Base-by-base conservation (phyloP, 169 alveolate genomes). In the Amoebophrya sp. region DNA sequence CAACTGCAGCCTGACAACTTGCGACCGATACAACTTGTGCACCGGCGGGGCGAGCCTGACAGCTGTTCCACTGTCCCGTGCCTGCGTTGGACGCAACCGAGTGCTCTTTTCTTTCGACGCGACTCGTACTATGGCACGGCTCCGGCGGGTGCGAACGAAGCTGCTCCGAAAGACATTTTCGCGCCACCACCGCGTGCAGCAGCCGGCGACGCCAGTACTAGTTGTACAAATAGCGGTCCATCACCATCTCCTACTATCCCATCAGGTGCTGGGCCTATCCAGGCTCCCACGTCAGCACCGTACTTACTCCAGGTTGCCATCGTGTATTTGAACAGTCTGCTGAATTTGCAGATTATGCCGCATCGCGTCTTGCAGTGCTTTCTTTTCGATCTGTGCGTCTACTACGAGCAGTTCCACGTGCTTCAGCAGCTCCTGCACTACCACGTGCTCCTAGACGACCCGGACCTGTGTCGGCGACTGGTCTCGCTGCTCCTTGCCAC, bases 381-480 rank as follows among this genome's bases (percentile, higher is more conserved):
- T 41, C 91, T 94, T 47, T 94, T 94, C 89, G 95, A 94, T 78
- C 89, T 91, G 38, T 93, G 95, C 38, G 95, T 92, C 54, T 93
- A 91, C 91, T 94, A 89, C 93, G 91, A 93, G 89, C 93, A 78
- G 91, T 91, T 91, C 40, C 93, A 92, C 41, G 41, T 93, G 47
- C 94, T 94, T 89, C 92, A 93, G 92, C 95, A 94, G 94, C 94
- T 94, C 53, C 93, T 94, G 93, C 95, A 94, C 93, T 94, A 94
- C 41, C 95, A 94, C 47, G 93, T 77, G 36, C 92, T 76, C 91
- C 91, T 34, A 92, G 93, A 90, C 93, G 41, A 89, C 6, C 83
- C 36, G 26, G 93, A 55, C 36, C 1, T 92, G 41, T 33, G 83
- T 90, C 65, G 65, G 65, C 65, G 65, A 6, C 65, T 47, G 29